These are phyloP conservation scores for Telfairia occidentalis DNA, from an alignment of 331 rosid species.

Conservation along the genomic window DNA sequence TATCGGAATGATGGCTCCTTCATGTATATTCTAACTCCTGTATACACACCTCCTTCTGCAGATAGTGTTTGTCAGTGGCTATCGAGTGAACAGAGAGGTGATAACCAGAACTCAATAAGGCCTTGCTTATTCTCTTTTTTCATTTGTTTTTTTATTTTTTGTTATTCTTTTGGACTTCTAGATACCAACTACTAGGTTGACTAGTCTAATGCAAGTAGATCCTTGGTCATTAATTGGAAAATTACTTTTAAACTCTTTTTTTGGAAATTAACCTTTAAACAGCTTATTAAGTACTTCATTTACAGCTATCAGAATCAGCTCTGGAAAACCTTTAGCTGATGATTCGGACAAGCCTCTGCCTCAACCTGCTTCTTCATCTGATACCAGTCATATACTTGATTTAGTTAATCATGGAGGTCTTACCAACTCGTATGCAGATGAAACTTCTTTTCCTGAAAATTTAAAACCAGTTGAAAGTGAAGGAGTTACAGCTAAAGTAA, in stretches of 20 bases:
- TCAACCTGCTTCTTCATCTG: slow-evolving; percentile 27
- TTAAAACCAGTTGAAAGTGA: slow-evolving; percentile 10
- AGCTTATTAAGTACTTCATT: slow-evolving; percentile 1
- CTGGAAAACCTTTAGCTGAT: slow-evolving; percentile 21
- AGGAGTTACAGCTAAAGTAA: slow-evolving; percentile 26
- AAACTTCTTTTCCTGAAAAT: slow-evolving; percentile 17
- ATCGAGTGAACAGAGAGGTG: slow-evolving; percentile 41
- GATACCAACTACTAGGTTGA: slow-evolving; percentile 19
- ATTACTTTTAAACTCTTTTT: background rate
- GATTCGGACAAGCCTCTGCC: slow-evolving; percentile 23
- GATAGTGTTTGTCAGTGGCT: slow-evolving; percentile 57
- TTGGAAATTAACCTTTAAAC: background rate
- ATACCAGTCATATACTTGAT: slow-evolving; percentile 21
- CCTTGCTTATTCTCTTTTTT: background rate
- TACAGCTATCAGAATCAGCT: slow-evolving; percentile 21
- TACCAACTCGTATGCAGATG: slow-evolving; percentile 23
- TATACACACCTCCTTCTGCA: slow-evolving; percentile 60
- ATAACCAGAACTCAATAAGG: background rate
- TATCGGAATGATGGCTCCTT: slow-evolving; percentile 71
- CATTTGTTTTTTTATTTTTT: background rate
- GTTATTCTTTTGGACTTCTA: slow-evolving; percentile 9
- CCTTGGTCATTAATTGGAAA: slow-evolving; percentile 20
- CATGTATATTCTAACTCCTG: slow-evolving; percentile 55
- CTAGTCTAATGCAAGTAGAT: slow-evolving; percentile 5
- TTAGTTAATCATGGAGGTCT: slow-evolving; percentile 15